Evolutionary conservation across 352 stramenopile species (phyloP).

Genomic region (Globisporangium polare): DNA sequence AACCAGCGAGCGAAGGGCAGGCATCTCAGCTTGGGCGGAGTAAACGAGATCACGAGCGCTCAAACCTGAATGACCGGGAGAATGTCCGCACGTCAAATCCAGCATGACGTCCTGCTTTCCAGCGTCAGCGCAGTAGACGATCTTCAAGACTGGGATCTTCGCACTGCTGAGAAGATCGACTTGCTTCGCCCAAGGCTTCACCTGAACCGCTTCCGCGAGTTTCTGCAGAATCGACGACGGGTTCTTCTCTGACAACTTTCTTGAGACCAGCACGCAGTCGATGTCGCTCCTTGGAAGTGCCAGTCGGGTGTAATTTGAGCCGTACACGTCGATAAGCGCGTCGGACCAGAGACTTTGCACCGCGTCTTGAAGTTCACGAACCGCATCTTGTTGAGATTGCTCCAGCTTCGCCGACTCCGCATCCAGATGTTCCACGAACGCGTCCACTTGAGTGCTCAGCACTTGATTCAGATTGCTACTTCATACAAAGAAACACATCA

Average conservation of each 20-base stretch:
- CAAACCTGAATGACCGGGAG: slow-evolving; percentile 92
- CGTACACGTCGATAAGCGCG: slow-evolving; percentile 93
- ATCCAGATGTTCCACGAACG: slow-evolving; percentile 52
- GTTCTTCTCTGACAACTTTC: slow-evolving; percentile 64
- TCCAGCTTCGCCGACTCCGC: slow-evolving; percentile 31
- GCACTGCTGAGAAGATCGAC: slow-evolving; percentile 94
- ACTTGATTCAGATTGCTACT: slow-evolving; percentile 13
- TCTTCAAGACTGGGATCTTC: slow-evolving; percentile 96
- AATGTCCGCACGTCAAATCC: slow-evolving; percentile 95
- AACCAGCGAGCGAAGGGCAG: slow-evolving; percentile 91
- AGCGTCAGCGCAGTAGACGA: slow-evolving; percentile 40
- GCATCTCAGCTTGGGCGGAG: slow-evolving; percentile 87
- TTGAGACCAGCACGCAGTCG: slow-evolving; percentile 93
- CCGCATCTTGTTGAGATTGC: slow-evolving; percentile 42
- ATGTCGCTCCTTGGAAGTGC: slow-evolving; percentile 95
- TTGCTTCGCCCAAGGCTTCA: slow-evolving; percentile 67
- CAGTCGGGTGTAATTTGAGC: slow-evolving; percentile 94
- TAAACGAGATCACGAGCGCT: slow-evolving; percentile 91
- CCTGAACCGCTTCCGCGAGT: slow-evolving; percentile 80
- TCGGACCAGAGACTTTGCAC: slow-evolving; percentile 80
- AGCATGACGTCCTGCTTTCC: slow-evolving; percentile 61
- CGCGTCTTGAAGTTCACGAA: slow-evolving; percentile 37
- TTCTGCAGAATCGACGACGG: slow-evolving; percentile 89
- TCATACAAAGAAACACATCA: background rate
- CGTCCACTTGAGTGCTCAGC: slow-evolving; percentile 49